Base-by-base conservation (phyloP, 2,329 filamentous ascomycete species). In the Aspergillus spinulosporus region DNA sequence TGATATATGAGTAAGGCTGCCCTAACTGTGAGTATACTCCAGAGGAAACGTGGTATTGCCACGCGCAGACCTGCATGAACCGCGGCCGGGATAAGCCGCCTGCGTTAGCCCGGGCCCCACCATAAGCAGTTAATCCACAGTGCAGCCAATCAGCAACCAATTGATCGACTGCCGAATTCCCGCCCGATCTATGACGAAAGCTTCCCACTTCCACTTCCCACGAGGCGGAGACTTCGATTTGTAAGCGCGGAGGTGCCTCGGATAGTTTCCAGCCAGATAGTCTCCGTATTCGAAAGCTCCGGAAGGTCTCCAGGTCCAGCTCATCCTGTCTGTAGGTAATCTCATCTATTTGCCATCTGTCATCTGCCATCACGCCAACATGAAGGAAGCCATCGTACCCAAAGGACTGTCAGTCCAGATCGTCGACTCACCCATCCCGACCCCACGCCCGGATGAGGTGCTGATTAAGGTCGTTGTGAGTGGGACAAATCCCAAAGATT, bases 401-500 rank as follows among this genome's bases (percentile, higher is more conserved):
- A 43, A 46, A 21, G 46, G 49, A 9, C 31, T 37, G 2, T 12
- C 61, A 37, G 73, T 75, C 59, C 61, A 68, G 3, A 72, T 81
- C 44, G 67, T 74, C 8, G 76, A 81, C 44, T 68, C 68, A 3
- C 69, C 73, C 1, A 74, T 79, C 36, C 79, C 79, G 1, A 66
- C 60, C 3, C 75, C 78, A 0, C 40, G 63, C 7, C 56, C 63
- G 1, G 67, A 67, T 51, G 68, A 78, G 48, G 68, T 77, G 14
- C 63, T 78, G 5, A 78, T 76, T 49, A 68, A 68, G 47, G 71
- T 78, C 9, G 66, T 73, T 43, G 74, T 75, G 1, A 71, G 72
- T 15, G 76, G 75, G 15, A 66, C 73, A 21, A 79, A 78, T 53
- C 76, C 79, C 5, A 82, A 82, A 58, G 80, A 82, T 64, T 82